A percentile compares a stretch with the other conserved stretches of the same genome.
Evolutionary conservation across 2,329 filamentous ascomycete genomes (phyloP).

Genomic region (Diaporthe aspalathi): DNA sequence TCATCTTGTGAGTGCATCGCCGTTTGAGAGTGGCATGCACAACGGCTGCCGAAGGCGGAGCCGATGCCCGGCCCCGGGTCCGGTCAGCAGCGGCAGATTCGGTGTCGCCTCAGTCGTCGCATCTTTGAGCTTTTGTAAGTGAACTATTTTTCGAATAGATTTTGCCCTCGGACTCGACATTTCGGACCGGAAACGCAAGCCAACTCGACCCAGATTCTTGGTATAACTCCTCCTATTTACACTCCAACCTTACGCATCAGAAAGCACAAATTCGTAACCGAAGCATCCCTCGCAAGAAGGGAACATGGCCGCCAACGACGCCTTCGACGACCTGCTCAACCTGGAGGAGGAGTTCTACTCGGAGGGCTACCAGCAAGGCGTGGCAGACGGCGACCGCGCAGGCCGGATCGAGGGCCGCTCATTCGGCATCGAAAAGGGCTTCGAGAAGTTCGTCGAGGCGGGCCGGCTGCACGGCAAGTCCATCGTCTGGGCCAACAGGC

Average conservation of each 20-base stretch:
- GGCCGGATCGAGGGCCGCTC: slow-evolving; percentile 89
- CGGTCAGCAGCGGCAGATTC: slow-evolving; percentile 2
- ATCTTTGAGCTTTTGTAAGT: slow-evolving; percentile 13
- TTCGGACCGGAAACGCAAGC: neutral
- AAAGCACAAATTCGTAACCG: neutral
- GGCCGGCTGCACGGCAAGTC: slow-evolving; percentile 83
- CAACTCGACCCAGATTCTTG: neutral
- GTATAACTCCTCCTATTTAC: neutral
- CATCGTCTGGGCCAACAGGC: slow-evolving; percentile 83
- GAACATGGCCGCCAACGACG: slow-evolving; percentile 55
- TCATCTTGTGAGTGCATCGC: neutral
- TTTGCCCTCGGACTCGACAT: neutral
- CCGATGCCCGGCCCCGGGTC: slow-evolving; percentile 1
- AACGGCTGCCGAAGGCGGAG: neutral
- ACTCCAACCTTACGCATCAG: neutral
- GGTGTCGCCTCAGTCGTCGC: neutral
- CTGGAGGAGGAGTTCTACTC: slow-evolving; percentile 80
- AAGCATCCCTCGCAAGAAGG: neutral
- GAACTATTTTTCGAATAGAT: neutral
- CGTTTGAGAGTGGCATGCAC: neutral
- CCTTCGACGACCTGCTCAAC: slow-evolving; percentile 68
- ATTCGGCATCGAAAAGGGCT: slow-evolving; percentile 92
- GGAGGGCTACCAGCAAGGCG: slow-evolving; percentile 82
- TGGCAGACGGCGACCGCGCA: slow-evolving; percentile 78
- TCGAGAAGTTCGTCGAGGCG: slow-evolving; percentile 88